Percentiles rank a stretch among this genome's conserved stretches.
Conservation (phyloP, 495 filamentous ascomycete species). For the Tuber aestivum region DNA sequence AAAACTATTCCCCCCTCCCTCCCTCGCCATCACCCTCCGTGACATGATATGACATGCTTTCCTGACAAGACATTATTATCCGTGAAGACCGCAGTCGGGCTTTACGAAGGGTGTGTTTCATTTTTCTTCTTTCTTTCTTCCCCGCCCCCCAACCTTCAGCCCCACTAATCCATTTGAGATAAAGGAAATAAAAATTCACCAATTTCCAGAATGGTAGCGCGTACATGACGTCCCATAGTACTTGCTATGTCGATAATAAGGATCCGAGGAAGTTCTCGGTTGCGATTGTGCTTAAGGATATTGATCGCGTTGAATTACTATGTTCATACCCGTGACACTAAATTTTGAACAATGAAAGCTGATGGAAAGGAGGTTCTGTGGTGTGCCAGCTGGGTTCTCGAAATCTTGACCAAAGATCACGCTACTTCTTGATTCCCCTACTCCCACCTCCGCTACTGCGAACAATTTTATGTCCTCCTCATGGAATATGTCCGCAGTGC, state of each 20-base stretch:
- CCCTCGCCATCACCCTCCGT: conserved; percentile 17
- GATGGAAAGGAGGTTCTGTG: conserved; percentile 25
- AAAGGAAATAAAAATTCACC: conserved; percentile 94
- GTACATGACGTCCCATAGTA: conserved; percentile 89
- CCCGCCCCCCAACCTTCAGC: background rate
- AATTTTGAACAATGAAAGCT: too few relatives aligned
- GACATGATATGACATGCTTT: conserved; percentile 51
- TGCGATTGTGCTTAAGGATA: conserved; percentile 79
- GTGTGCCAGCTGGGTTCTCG: conserved; percentile 72
- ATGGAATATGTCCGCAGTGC: conserved; percentile 49
- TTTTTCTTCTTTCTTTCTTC: conserved; percentile 1
- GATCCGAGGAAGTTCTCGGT: conserved; percentile 81
- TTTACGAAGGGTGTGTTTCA: conserved; percentile 87
- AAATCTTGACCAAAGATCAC: conserved; percentile 95
- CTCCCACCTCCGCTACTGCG: conserved; percentile 48
- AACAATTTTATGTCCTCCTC: conserved; percentile 45
- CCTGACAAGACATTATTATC: conserved; percentile 89
- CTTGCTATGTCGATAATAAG: conserved; percentile 87
- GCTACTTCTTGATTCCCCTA: conserved; percentile 65
- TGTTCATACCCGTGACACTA: conserved; percentile 48
- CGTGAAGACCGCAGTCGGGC: conserved; percentile 91
- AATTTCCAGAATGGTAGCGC: conserved; percentile 91
- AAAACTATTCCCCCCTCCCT: background rate
- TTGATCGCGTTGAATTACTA: conserved; percentile 89
- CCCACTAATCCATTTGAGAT: conserved; percentile 23